Percentiles rank a stretch among this genome's conserved stretches.
These are phyloP conservation scores for Taphrina flavorubra DNA, from an alignment of 1,139 yeast genomes.

Conservation along the genomic window DNA sequence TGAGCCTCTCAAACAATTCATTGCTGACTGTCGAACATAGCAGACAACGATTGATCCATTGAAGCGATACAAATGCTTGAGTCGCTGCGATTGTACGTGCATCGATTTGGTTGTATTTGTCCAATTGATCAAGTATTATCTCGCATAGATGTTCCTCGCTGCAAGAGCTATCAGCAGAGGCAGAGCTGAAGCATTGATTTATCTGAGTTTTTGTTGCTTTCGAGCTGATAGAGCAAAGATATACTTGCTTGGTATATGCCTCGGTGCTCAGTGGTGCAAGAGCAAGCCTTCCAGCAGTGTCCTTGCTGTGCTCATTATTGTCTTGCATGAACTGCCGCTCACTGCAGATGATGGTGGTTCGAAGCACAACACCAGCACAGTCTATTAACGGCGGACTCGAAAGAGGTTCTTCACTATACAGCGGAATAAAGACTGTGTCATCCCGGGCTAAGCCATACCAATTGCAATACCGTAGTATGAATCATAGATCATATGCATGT, in stretches of 20 bases:
- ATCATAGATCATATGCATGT: too few species aligned
- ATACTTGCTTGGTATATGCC: not conserved
- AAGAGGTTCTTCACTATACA: too few species aligned
- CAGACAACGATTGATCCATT: slow-evolving; percentile 26
- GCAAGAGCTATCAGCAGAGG: not conserved
- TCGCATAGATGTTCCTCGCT: not conserved
- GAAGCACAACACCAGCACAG: too few species aligned
- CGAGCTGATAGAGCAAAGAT: not conserved
- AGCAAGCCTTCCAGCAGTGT: too few species aligned
- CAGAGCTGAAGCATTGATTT: not conserved
- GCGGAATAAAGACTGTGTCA: too few species aligned
- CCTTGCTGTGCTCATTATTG: too few species aligned
- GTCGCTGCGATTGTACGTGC: slow-evolving; percentile 16
- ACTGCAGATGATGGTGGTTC: too few species aligned
- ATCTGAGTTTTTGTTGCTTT: not conserved
- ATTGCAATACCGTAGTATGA: too few species aligned
- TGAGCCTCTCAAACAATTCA: not conserved
- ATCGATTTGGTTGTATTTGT: slow-evolving; percentile 1
- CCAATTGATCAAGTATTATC: slow-evolving; percentile 8
- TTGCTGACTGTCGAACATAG: not conserved
- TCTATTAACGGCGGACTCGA: too few species aligned
- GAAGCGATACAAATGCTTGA: slow-evolving; percentile 23
- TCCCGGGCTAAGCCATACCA: too few species aligned
- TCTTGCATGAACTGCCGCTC: too few species aligned
- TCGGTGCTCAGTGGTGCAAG: not conserved